Percentiles rank a stretch among this genome's conserved stretches.
Evolutionary conservation across 352 stramenopile species (phyloP).

Genomic region (Detonula confervacea): DNA sequence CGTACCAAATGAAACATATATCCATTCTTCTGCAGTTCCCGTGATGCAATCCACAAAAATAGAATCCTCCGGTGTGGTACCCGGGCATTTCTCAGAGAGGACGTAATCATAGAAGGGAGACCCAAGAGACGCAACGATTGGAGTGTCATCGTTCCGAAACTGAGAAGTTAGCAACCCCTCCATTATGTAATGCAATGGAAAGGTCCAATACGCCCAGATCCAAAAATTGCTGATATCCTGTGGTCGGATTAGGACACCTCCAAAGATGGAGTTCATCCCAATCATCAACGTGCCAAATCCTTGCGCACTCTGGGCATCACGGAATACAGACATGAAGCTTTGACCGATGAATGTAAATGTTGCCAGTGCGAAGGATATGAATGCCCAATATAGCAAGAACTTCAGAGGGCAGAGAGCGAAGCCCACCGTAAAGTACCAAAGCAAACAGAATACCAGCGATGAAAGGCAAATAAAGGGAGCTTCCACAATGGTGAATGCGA

Average conservation of each 20-base stretch:
- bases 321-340: slow-evolving; percentile 83
- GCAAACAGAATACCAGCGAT: slow-evolving; percentile 76
- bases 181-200: slow-evolving; percentile 83
- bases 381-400: slow-evolving; percentile 84
- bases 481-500: slow-evolving; percentile 88
- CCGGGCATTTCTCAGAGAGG: slow-evolving; percentile 27
- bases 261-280: slow-evolving; percentile 63
- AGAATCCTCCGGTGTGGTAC: slow-evolving; percentile 2
- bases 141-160: slow-evolving; percentile 69
- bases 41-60: slow-evolving; percentile 24
- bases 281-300: slow-evolving; percentile 63
- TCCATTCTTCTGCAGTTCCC: slow-evolving; percentile 72
- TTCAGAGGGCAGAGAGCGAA: slow-evolving; percentile 60
- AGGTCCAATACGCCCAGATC: slow-evolving; percentile 75
- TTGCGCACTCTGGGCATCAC: slow-evolving; percentile 63
- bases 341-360: slow-evolving; percentile 86
- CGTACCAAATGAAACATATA: slow-evolving; percentile 62
- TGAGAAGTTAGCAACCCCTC: slow-evolving; percentile 80
- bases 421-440: slow-evolving; percentile 86
- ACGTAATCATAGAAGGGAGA: slow-evolving; percentile 63
- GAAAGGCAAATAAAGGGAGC: slow-evolving; percentile 87
- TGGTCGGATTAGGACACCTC: slow-evolving; percentile 67
- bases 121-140: slow-evolving; percentile 60
- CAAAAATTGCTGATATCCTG: slow-evolving; percentile 65
- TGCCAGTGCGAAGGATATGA: slow-evolving; percentile 66